Evolutionary conservation across 192 early-diverging fungal species (phyloP), one percentile per base, ranked within the genome.

Genomic region (Backusella liffmaniae): DNA sequence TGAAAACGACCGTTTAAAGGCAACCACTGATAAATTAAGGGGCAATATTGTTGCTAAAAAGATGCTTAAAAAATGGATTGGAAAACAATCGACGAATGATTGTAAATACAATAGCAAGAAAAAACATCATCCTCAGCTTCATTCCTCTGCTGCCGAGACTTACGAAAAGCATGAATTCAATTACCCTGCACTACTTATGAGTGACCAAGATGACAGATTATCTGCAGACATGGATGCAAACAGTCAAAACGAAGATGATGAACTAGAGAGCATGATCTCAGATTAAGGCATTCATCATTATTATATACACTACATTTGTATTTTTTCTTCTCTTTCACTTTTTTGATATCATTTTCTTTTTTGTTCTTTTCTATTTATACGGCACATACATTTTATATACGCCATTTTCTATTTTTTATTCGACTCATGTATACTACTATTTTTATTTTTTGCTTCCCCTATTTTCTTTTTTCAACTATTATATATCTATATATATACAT

Each of bases 1-100:
- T 0, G 89, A 90, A 77, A 90, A 90, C 51, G 56, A 82, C 2
- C 72, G 73, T 53, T 76, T 90, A 29, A 85, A 85, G 73, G 76
- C 75, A 30, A 77, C 76, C 23, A 79, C 82, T 16, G 88, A 90
- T 73, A 83, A 83, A 26, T 65, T 90, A 26, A 82, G 83, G 67
- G 81, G 84, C 8, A 86, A 86, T 49, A 79, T 90, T 8, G 84
- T 88, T 7, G 87, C 86, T 3, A 85, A 84, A 41, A 88, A 88
- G 72, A 86, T 90, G 70, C 69, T 90, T 30, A 87, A 88, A 73
- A 74, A 86, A 59, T 77, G 83, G n/a, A 81, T 80, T 1, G 77
- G 68, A 23, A 66, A 73, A 32, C 77, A 79, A 12, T 46, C 69
- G 18, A 13, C 36, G 8, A 30, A 66, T 66, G 26, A 37, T 32